phyloP scores from a whole-genome alignment of 352 stramenopile species.

The Pythium aristosporum region DNA sequence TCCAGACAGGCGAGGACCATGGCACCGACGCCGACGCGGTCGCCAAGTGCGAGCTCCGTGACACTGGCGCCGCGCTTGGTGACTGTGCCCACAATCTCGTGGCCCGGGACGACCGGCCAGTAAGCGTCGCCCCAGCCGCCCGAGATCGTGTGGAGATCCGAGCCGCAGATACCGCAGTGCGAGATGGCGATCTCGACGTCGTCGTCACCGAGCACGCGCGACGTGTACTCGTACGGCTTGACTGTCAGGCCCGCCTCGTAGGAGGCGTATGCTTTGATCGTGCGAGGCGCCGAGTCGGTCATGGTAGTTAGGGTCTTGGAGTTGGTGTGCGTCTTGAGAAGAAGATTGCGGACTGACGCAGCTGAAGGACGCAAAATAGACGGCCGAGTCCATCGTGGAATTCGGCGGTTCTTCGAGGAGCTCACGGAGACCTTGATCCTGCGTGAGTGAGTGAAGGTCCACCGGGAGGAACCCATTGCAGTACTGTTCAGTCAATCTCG shows the following conservation, averaged over 20 bases:
- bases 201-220: conserved; percentile 20
- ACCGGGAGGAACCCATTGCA: no score
- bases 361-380: no score
- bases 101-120: conserved; percentile 29
- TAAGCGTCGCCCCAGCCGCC: conserved; percentile 27
- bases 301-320: not conserved
- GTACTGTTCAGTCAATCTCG: no score
- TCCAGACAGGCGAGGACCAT: conserved; percentile 22
- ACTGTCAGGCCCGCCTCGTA: conserved; percentile 17
- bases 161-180: conserved; percentile 35
- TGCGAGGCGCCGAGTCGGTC: conserved; percentile 13
- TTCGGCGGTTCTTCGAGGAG: not conserved
- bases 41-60: conserved; percentile 17
- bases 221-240: conserved; percentile 27
- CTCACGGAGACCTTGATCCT: no score
- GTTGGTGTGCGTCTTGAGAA: not conserved
- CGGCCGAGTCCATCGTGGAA: not conserved
- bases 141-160: conserved; percentile 33
- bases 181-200: conserved; percentile 23
- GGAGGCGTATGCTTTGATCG: conserved; percentile 21
- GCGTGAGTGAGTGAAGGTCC: no score
- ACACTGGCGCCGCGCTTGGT: conserved; percentile 21
- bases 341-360: not conserved
- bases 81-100: conserved; percentile 33
- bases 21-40: conserved; percentile 16